Evolutionary conservation across 768 basidiomycete species (phyloP), one percentile per base, ranked within the genome.

Genomic region (Tubosaeta sp.): DNA sequence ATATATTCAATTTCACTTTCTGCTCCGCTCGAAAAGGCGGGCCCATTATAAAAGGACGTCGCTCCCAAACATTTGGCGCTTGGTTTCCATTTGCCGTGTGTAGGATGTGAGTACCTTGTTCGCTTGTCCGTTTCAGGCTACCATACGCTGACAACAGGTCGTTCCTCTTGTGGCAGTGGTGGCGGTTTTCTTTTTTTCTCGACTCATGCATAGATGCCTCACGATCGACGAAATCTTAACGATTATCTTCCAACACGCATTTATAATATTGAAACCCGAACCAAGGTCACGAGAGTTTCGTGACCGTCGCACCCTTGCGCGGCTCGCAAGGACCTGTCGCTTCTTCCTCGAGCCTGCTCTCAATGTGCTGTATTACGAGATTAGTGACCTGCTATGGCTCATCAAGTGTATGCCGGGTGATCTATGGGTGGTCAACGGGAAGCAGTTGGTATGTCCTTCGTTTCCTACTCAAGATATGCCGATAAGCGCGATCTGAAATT

Each of bases 151-250:
- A 63, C 50, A 27, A 43, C 19, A 12, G 27, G 1, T 9, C 9
- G 1, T 5, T 16, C 5, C 26, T 11, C 14, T 45, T 5, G 16
- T 25, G 6, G 5, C 34, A 66, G 64, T 61, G 51, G 51, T 51
- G 48, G 26, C 32, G 42, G 52, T 57, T 59, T 43, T 42, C 52
- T 8, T 44, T 55, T 56, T n/a, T 45, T 54, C 14, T 51, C 53
- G 51, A 59, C 62, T 59, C 59, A 67, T 69, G 66, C 66, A 67
- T 59, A 65, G 50, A 69, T 69, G 68, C 47, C 57, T 67, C 53
- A 50, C 50, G 49, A 67, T 67, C 65, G 57, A 67, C 61, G 66
- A 67, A 57, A 68, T 67, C 57, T n/a, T 67, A 44, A 67, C 58
- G 43, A 65, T 61, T 3, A 59, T 67, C 53, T 67, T 69, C 52